phyloP scores from a whole-genome alignment of 106 monocot species.

The Dioscorea alata region DNA sequence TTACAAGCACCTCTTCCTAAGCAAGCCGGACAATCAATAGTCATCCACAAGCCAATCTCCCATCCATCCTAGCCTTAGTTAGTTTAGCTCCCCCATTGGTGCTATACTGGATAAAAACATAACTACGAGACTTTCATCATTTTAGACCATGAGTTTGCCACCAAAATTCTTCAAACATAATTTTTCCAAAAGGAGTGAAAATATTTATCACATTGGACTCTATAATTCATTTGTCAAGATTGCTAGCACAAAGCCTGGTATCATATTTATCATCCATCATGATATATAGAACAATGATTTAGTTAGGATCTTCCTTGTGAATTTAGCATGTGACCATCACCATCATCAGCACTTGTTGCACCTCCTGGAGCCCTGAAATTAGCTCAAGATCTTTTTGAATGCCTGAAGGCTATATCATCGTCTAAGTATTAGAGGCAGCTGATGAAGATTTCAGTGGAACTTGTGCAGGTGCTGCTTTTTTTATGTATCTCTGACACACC shows the following conservation, averaged over 20 bases:
- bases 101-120: constrained; percentile 85
- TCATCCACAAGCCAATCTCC: constrained; percentile 69
- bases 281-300: constrained; percentile 21
- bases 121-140: constrained; percentile 88
- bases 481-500: too few relatives aligned
- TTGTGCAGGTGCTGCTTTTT: too few relatives aligned
- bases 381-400: too few relatives aligned
- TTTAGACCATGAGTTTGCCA: constrained; percentile 92
- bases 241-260: constrained; percentile 73
- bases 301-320: neutral
- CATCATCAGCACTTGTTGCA: too few relatives aligned
- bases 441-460: too few relatives aligned
- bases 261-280: constrained; percentile 45
- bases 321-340: too few relatives aligned
- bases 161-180: constrained; percentile 77
- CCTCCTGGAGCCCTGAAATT: too few relatives aligned
- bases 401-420: too few relatives aligned
- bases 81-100: constrained; percentile 81
- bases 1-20: constrained; percentile 50
- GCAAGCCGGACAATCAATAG: constrained; percentile 78
- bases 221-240: constrained; percentile 83
- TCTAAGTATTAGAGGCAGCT: too few relatives aligned
- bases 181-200: constrained; percentile 87
- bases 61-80: constrained; percentile 84
- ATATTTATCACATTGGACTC: constrained; percentile 90